Evolutionary conservation across 1,139 yeast species (phyloP).

Genomic region (Pichia sp.): DNA sequence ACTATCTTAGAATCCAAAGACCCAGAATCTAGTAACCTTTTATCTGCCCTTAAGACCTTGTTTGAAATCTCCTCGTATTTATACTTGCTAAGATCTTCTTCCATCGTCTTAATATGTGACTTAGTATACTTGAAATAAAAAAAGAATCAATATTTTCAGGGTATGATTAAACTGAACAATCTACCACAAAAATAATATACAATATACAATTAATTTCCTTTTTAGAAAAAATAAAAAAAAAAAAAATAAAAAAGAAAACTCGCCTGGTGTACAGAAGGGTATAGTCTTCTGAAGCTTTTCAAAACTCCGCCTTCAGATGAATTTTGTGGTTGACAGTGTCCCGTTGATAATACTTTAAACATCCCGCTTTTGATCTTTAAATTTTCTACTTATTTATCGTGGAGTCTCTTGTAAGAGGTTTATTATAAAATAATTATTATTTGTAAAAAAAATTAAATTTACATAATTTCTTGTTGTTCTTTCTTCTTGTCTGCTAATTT

Average conservation of each 20-base stretch:
- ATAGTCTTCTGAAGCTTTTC: too few relatives aligned
- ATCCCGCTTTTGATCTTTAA: neutral
- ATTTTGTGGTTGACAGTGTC: neutral
- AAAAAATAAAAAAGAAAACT: neutral
- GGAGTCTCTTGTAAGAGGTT: too few relatives aligned
- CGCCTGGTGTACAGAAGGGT: too few relatives aligned
- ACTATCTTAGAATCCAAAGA: slow-evolving; percentile 40
- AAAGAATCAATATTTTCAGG: too few relatives aligned
- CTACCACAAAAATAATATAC: too few relatives aligned
- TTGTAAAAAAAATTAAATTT: too few relatives aligned
- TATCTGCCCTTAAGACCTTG: slow-evolving; percentile 59
- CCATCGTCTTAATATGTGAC: slow-evolving; percentile 7
- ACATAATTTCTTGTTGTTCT: neutral
- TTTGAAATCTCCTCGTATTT: slow-evolving; percentile 69
- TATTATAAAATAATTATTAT: too few relatives aligned
- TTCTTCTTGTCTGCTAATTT: neutral
- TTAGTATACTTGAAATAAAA: too few relatives aligned
- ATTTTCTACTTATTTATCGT: too few relatives aligned
- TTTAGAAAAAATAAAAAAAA: neutral
- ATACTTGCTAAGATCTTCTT: slow-evolving; percentile 30
- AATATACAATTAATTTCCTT: too few relatives aligned
- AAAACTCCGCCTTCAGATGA: too few relatives aligned
- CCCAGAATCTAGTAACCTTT: slow-evolving; percentile 37
- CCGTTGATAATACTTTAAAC: neutral
- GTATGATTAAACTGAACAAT: too few relatives aligned